Conservation (phyloP, 2,329 filamentous ascomycete species). For the Macrophomina tecta region DNA sequence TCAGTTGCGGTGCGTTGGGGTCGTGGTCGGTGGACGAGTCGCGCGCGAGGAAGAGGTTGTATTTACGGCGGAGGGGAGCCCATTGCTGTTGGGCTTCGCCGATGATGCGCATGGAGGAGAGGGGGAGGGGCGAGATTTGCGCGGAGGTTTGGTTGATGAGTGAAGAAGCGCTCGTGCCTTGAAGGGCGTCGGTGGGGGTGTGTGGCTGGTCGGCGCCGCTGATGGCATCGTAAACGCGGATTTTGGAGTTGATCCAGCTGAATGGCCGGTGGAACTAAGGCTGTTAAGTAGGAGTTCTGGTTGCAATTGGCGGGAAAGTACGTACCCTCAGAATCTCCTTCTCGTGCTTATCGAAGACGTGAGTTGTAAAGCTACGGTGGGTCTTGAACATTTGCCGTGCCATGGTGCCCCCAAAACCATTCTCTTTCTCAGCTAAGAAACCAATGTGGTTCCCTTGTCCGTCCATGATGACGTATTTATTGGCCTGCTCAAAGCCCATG, state of each 20-base stretch:
- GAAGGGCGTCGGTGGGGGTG: slow-evolving; percentile 51
- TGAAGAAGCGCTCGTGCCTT: slow-evolving; percentile 52
- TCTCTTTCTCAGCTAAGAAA: slow-evolving; percentile 68
- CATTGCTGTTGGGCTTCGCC: slow-evolving; percentile 69
- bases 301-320: not conserved
- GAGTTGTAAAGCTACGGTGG: slow-evolving; percentile 68
- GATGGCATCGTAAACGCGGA: slow-evolving; percentile 46
- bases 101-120: slow-evolving; percentile 66
- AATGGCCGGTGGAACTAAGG: slow-evolving; percentile 66
- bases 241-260: slow-evolving; percentile 66
- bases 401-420: slow-evolving; percentile 62
- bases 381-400: slow-evolving; percentile 66
- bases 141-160: slow-evolving; percentile 53
- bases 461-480: slow-evolving; percentile 70
- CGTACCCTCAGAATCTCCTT: slow-evolving; percentile 62
- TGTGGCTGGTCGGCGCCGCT: slow-evolving; percentile 36
- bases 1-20: slow-evolving; percentile 39
- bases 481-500: slow-evolving; percentile 70
- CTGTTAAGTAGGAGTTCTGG: slow-evolving; percentile 49
- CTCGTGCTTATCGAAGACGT: slow-evolving; percentile 67
- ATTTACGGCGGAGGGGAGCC: slow-evolving; percentile 67
- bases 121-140: slow-evolving; percentile 53
- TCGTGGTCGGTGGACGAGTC: slow-evolving; percentile 43
- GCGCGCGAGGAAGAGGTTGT: slow-evolving; percentile 68
- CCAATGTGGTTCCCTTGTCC: slow-evolving; percentile 67